A percentile compares a stretch with the other conserved stretches of the same genome.
Evolutionary conservation across 2,329 filamentous ascomycete genomes (phyloP).

Genomic region (Claviceps sp.): DNA sequence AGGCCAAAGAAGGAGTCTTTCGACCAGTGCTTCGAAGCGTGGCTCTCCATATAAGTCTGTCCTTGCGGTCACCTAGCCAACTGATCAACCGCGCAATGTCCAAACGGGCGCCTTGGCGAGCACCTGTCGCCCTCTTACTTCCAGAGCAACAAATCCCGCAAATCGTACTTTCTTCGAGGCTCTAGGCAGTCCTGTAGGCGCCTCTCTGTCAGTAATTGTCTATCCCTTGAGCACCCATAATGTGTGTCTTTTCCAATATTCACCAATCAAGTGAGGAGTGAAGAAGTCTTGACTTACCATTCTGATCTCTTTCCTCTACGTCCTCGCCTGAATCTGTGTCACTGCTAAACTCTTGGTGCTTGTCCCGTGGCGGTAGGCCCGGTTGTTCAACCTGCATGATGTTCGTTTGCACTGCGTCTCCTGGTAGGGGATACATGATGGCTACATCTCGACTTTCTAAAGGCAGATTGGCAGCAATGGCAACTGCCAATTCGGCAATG

Average conservation of each 20-base stretch:
- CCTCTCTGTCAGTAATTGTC: slow-evolving; percentile 26
- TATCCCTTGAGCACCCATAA: slow-evolving; percentile 1
- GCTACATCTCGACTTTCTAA: slow-evolving; percentile 83
- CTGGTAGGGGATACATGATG: slow-evolving; percentile 74
- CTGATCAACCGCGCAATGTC: slow-evolving; percentile 26
- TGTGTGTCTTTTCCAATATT: background rate
- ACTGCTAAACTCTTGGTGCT: slow-evolving; percentile 25
- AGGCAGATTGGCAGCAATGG: slow-evolving; percentile 74
- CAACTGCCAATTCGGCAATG: slow-evolving; percentile 84
- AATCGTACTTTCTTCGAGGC: slow-evolving; percentile 52
- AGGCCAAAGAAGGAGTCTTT: background rate
- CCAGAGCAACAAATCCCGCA: slow-evolving; percentile 60
- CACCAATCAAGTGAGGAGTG: background rate
- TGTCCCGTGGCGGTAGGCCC: slow-evolving; percentile 48
- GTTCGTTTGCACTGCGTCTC: slow-evolving; percentile 52
- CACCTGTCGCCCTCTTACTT: slow-evolving; percentile 64
- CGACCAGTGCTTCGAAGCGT: background rate
- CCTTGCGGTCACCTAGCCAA: background rate
- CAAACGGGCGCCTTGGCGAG: slow-evolving; percentile 65
- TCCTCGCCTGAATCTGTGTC: slow-evolving; percentile 18
- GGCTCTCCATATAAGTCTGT: background rate
- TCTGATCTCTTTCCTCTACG: slow-evolving; percentile 25
- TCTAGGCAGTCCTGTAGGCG: slow-evolving; percentile 25
- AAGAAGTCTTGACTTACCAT: slow-evolving; percentile 18
- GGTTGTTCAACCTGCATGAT: slow-evolving; percentile 81